Conservation (phyloP, 2,329 filamentous ascomycete species). For the Calonectria pauciramosa region DNA sequence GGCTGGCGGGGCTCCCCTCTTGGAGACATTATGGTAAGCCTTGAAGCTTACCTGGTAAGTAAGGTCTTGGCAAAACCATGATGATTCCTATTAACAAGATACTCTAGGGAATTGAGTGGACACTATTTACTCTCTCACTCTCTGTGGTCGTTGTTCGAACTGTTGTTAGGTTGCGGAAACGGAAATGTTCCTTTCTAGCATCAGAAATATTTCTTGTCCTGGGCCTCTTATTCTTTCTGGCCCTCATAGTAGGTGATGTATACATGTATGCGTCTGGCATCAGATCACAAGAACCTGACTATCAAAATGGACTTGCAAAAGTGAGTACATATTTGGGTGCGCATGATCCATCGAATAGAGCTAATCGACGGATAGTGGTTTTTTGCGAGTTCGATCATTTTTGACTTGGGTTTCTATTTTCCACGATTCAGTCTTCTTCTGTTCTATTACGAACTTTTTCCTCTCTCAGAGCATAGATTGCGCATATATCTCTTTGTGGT, state of each 20-base stretch:
- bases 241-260: not conserved
- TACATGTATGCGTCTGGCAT: not conserved
- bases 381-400: not conserved
- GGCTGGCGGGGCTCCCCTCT: not conserved
- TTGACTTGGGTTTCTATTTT: not conserved
- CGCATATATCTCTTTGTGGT: not conserved
- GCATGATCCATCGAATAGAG: not conserved
- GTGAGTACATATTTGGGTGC: not conserved
- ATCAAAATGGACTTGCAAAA: not conserved
- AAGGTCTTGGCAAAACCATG: not conserved
- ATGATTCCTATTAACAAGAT: not conserved
- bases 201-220: not conserved
- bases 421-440: not conserved
- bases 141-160: not conserved
- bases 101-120: not conserved
- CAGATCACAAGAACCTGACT: not conserved
- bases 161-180: not conserved
- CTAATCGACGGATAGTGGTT: not conserved
- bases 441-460: slow-evolving; percentile 7
- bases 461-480: not conserved
- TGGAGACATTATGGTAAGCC: not conserved
- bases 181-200: not conserved
- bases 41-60: not conserved
- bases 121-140: not conserved
- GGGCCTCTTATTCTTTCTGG: not conserved